These are phyloP conservation scores for Lecanicillium sp. DNA, from an alignment of 2,329 filamentous ascomycete species.

Conservation along the genomic window DNA sequence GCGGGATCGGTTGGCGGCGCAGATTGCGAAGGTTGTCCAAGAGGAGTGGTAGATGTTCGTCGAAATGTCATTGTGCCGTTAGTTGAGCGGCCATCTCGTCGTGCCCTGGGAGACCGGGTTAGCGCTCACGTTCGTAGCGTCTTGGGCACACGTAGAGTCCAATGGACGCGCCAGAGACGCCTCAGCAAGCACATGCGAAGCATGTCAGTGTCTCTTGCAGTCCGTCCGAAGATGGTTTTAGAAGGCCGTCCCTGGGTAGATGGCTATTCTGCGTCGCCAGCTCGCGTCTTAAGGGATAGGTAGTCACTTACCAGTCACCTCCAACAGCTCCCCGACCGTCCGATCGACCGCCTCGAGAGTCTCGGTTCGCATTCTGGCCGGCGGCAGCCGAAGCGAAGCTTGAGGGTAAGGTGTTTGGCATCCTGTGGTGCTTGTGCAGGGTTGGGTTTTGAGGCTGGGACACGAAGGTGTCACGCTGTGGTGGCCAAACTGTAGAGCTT, in stretches of 20 bases:
- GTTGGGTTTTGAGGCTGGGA: constrained; percentile 1
- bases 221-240: no score
- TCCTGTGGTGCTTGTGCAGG: constrained; percentile 18
- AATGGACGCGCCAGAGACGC: background rate
- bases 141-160: constrained; percentile 8
- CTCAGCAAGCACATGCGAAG: no score
- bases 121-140: background rate
- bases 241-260: no score
- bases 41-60: constrained; percentile 52
- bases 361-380: constrained; percentile 60
- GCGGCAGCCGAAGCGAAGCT: constrained; percentile 80
- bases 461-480: constrained; percentile 4
- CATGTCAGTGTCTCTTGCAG: no score
- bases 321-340: constrained; percentile 48
- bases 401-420: constrained; percentile 72
- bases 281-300: constrained; percentile 19
- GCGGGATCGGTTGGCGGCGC: constrained; percentile 28
- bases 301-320: constrained; percentile 66
- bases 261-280: no score
- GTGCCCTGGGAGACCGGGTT: constrained; percentile 36
- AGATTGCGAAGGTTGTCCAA: constrained; percentile 31
- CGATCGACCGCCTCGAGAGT: constrained; percentile 49
- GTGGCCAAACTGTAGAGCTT: background rate
- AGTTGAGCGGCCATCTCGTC: constrained; percentile 47
- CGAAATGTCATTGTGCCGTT: constrained; percentile 60